Evolutionary conservation across 2,329 filamentous ascomycete species (phyloP).

Genomic region (Ophiostoma quercus): DNA sequence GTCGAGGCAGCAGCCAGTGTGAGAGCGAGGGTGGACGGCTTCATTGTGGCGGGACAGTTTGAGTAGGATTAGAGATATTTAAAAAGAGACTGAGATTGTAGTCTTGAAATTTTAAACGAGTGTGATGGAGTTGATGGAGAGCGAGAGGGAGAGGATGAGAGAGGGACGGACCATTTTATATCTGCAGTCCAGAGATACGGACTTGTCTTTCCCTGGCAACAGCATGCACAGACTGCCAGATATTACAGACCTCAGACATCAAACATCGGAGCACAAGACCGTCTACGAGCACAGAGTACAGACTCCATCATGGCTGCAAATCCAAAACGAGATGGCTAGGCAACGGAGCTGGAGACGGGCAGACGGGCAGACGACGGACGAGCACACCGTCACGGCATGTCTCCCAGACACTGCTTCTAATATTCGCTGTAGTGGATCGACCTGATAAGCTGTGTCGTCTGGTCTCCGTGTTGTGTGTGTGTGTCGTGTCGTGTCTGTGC

Average conservation of each 20-base stretch:
- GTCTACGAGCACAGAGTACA: background rate
- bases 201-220: background rate
- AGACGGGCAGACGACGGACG: background rate
- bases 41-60: slow-evolving; percentile 9
- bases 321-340: background rate
- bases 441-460: background rate
- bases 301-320: background rate
- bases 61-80: background rate
- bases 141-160: background rate
- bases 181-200: background rate
- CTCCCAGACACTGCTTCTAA: background rate
- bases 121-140: background rate
- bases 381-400: background rate
- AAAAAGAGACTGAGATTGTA: background rate
- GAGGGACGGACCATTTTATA: background rate
- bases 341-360: background rate
- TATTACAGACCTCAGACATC: background rate
- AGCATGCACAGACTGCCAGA: background rate
- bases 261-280: background rate
- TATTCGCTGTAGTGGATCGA: background rate
- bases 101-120: background rate
- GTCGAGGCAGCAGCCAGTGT: slow-evolving; percentile 12
- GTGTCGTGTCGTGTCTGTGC: background rate
- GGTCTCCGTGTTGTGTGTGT: background rate
- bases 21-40: background rate